phyloP scores from a whole-genome alignment of 2,329 filamentous ascomycete genomes.

The Sclerotinia nivalis region DNA sequence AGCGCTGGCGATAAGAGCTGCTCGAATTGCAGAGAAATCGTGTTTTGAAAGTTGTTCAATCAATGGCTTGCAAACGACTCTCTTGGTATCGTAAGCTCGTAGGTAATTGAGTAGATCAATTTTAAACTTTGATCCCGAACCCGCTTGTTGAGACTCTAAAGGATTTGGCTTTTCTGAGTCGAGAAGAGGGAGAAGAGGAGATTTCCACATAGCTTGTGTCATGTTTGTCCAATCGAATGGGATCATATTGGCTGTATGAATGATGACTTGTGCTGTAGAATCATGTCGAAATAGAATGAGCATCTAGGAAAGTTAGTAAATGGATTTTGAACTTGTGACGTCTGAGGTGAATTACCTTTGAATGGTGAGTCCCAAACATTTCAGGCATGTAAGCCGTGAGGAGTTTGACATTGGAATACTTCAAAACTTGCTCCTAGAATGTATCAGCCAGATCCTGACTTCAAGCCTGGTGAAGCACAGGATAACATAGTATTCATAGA shows the following conservation, averaged over 20 bases:
- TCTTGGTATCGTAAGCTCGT: conserved; percentile 62
- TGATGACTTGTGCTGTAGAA: conserved; percentile 72
- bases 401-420: conserved; percentile 67
- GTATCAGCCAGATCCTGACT: background rate
- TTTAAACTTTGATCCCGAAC: conserved; percentile 73
- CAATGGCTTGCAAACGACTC: conserved; percentile 55
- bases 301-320: conserved; percentile 60
- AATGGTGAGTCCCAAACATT: conserved; percentile 81
- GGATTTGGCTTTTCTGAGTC: background rate
- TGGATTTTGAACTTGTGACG: background rate
- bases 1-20: conserved; percentile 74
- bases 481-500: background rate
- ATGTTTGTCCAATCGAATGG: conserved; percentile 82
- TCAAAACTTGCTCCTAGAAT: conserved; percentile 58
- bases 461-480: background rate
- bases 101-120: conserved; percentile 73
- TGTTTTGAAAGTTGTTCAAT: conserved; percentile 58
- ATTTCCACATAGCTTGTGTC: conserved; percentile 81
- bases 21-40: conserved; percentile 70
- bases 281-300: conserved; percentile 79
- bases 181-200: conserved; percentile 61
- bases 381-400: conserved; percentile 79
- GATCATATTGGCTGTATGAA: conserved; percentile 95
- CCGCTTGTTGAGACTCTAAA: conserved; percentile 41
- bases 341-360: conserved; percentile 31